These are phyloP conservation scores for Spizellomyces sp. DNA, from an alignment of 192 early-diverging fungal species.

Conservation along the genomic window DNA sequence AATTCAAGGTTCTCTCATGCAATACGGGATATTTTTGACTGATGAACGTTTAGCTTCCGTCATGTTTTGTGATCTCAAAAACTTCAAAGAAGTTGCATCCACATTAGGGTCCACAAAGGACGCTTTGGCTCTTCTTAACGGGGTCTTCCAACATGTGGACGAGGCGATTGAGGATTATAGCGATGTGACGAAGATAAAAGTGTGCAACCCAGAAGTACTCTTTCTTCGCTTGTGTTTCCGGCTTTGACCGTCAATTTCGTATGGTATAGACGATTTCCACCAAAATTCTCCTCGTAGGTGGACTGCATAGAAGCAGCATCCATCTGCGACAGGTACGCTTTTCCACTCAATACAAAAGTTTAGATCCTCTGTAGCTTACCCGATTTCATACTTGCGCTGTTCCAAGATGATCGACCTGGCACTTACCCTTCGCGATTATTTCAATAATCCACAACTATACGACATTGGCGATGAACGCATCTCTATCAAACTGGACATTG, in stretches of 20 bases:
- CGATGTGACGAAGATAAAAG: conserved; percentile 47
- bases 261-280: conserved; percentile 43
- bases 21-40: not conserved
- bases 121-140: conserved; percentile 43
- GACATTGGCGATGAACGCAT: conserved; percentile 16
- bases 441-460: conserved; percentile 26
- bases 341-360: not conserved
- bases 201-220: conserved; percentile 3
- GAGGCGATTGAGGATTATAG: conserved; percentile 32
- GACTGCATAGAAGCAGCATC: conserved; percentile 29
- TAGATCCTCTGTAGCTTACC: too few species aligned
- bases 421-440: conserved; percentile 32
- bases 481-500: conserved; percentile 39
- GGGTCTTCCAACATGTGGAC: conserved; percentile 51
- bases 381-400: not conserved
- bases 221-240: not conserved
- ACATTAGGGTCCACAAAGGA: conserved; percentile 41
- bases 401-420: conserved; percentile 46
- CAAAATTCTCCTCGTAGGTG: conserved; percentile 53
- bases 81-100: conserved; percentile 46
- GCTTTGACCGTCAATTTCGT: not conserved
- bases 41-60: conserved; percentile 40
- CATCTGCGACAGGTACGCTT: conserved; percentile 28
- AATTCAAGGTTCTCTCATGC: not conserved
- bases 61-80: conserved; percentile 54